These are phyloP conservation scores for Vitis hybrid DNA, from an alignment of 177 flowering plant genomes.

Conservation along the genomic window DNA sequence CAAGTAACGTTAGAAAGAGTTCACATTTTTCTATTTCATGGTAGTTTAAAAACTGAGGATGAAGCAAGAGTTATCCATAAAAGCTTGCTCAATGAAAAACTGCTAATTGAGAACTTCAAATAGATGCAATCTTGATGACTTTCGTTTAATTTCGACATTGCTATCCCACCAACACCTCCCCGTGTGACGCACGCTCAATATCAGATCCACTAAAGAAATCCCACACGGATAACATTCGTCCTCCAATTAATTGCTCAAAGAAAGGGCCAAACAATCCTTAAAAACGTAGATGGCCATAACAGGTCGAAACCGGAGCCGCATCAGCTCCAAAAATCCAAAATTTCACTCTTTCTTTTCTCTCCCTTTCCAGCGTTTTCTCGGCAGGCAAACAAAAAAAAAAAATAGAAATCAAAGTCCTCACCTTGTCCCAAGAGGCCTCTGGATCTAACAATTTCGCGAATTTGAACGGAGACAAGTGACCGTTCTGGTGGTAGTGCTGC, in stretches of 20 bases:
- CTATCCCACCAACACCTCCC: no score
- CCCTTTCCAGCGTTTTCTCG: neutral
- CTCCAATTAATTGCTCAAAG: neutral
- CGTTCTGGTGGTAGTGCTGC: conserved; percentile 50
- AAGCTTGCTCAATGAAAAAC: neutral
- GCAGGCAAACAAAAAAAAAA: neutral
- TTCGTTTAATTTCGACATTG: no score
- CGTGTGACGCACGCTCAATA: no score
- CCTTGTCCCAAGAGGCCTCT: conserved; percentile 99
- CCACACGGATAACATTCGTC: no score
- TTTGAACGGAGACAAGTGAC: conserved; percentile 69
- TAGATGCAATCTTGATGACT: no score
- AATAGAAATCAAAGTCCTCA: conserved; percentile 16
- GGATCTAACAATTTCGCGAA: conserved; percentile 83
- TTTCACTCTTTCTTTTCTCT: neutral
- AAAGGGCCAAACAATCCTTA: neutral
- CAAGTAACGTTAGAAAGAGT: no score
- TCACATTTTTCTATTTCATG: neutral
- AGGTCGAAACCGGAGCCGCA: neutral
- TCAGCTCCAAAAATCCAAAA: neutral
- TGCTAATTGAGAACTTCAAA: no score
- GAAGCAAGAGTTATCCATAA: neutral
- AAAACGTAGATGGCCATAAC: neutral
- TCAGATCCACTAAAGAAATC: no score
- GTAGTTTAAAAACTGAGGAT: neutral